Base-by-base conservation (phyloP, 1,284 basidiomycete species). In the Ganoderma boninense region DNA sequence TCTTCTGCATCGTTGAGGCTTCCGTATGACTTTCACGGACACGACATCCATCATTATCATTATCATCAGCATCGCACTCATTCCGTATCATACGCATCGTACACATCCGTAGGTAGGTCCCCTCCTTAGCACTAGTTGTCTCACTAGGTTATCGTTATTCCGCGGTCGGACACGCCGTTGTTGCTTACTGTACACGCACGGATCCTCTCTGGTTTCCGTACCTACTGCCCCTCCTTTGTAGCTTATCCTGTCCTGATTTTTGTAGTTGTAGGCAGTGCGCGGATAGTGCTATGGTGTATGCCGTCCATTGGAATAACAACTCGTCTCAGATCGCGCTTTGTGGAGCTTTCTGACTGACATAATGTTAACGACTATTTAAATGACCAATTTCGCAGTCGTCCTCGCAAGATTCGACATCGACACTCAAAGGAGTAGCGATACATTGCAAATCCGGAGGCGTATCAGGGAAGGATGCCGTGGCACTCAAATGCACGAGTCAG, bases 61-160 rank as follows among this genome's bases (percentile, higher is more conserved):
- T 11, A n/a, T n/a, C n/a, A 20, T 18, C 44, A 32, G 29, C 29
- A 20, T 18, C 44, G 4, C 18, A 3, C 4, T 26, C 60, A 14
- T 26, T 29, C 29, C 23, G 23, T 43, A 62, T 62, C 38, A 42
- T 43, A 61, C 23, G 18, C 20, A 35, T 40, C 38, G 11, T 42
- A 18, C 5, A 26, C n/a, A 14, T 42, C 23, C 26, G 54, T 57
- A 57, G 54, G 54, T 57, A 57, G 54, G 54, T 57, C 54, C 54
- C 32, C 32, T 57, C 54, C 54, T 57, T 38, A 38, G 38, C 6
- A 32, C 18, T 56, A 56, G 54, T 32, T 35, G 32, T 57, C 29
- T 57, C 54, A 29, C 4, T 35, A 57, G 54, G 54, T 57, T 57
- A 57, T 57, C 32, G 54, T 57, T 57, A 57, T 57, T 57, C 54